phyloP scores from a whole-genome alignment of 2,329 filamentous ascomycete genomes.

The Waltergamsia citrina region DNA sequence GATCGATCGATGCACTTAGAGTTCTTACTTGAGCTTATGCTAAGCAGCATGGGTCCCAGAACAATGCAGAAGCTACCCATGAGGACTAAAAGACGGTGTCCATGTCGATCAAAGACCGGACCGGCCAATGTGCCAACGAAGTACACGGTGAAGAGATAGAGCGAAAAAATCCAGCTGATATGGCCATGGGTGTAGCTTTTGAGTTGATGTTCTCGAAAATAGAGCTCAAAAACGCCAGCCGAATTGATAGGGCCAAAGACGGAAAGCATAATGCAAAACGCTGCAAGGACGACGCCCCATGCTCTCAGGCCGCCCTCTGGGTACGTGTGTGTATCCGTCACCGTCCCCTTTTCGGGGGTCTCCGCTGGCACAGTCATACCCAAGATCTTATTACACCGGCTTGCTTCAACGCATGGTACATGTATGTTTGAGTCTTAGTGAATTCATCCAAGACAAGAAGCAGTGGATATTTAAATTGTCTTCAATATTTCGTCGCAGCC shows the following conservation, averaged over 20 bases:
- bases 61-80: conserved; percentile 47
- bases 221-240: conserved; percentile 52
- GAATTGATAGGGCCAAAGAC: conserved; percentile 60
- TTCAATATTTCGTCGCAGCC: no score
- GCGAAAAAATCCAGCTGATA: conserved; percentile 80
- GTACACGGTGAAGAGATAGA: conserved; percentile 75
- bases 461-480: no score
- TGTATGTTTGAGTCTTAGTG: no score
- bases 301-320: conserved; percentile 60
- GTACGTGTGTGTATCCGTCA: no score
- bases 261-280: conserved; percentile 56
- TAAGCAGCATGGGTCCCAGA: conserved; percentile 45
- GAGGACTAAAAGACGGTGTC: conserved; percentile 48
- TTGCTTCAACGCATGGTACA: no score
- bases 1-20: not conserved
- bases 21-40: conserved; percentile 40
- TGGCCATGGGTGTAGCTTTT: conserved; percentile 53
- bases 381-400: no score
- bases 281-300: conserved; percentile 64
- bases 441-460: no score
- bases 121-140: conserved; percentile 76
- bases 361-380: no score
- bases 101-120: conserved; percentile 61
- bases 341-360: no score
- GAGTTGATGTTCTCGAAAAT: conserved; percentile 67